Evolutionary conservation across 2,329 filamentous ascomycete species (phyloP).

Genomic region (Cladosporium cucumerinum): DNA sequence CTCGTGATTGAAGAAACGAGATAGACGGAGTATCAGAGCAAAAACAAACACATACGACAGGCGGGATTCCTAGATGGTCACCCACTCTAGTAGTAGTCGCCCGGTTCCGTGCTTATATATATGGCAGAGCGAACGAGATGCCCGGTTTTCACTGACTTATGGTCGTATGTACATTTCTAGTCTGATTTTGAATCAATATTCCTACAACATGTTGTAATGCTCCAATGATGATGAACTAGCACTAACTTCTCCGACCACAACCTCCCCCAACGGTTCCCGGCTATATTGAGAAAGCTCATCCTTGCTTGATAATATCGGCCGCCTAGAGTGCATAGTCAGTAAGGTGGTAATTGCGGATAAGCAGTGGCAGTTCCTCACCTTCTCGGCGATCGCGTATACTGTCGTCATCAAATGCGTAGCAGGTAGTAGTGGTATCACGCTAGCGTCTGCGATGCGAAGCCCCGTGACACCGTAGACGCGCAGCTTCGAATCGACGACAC

Average conservation of each 20-base stretch:
- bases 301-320: background rate
- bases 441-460: slow-evolving; percentile 37
- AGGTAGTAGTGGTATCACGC: slow-evolving; percentile 31
- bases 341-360: slow-evolving; percentile 30
- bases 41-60: too few species aligned
- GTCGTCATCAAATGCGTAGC: slow-evolving; percentile 29
- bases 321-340: background rate
- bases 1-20: too few species aligned
- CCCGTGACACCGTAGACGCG: slow-evolving; percentile 37
- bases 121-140: too few species aligned
- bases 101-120: too few species aligned
- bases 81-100: too few species aligned
- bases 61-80: too few species aligned
- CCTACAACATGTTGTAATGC: background rate
- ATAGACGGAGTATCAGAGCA: too few species aligned
- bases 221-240: background rate
- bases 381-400: slow-evolving; percentile 34
- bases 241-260: background rate
- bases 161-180: too few species aligned
- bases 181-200: background rate
- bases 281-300: background rate
- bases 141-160: too few species aligned
- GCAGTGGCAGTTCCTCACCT: slow-evolving; percentile 27
- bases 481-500: slow-evolving; percentile 36
- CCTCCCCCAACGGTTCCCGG: background rate